These are phyloP conservation scores for Globisporangium uncinulatum DNA, from an alignment of 352 stramenopile species.

Conservation along the genomic window DNA sequence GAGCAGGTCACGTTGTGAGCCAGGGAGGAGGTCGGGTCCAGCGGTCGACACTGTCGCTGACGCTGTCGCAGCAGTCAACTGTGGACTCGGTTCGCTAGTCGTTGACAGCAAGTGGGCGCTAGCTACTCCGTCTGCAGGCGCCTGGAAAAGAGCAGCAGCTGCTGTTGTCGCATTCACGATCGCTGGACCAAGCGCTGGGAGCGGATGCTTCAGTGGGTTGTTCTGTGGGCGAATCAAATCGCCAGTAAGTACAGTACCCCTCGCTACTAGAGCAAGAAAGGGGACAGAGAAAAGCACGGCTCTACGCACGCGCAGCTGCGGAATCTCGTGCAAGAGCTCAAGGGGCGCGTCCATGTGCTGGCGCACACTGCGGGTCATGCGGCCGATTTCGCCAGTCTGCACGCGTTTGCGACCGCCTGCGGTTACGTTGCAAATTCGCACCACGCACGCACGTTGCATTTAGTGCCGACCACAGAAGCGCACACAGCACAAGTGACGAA, in stretches of 20 bases:
- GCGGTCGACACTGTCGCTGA: not conserved
- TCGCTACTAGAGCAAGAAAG: not conserved
- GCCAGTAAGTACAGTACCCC: no score
- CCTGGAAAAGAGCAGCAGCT: not conserved
- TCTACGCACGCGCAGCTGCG: slow-evolving; percentile 34
- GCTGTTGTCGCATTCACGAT: not conserved
- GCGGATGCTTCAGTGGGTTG: not conserved
- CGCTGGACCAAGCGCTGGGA: not conserved
- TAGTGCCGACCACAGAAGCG: no score
- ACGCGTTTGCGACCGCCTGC: slow-evolving; percentile 52
- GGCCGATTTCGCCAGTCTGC: slow-evolving; percentile 41
- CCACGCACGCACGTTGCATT: no score
- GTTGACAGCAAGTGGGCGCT: not conserved
- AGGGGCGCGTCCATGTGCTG: slow-evolving; percentile 71
- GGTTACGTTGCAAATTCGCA: no score
- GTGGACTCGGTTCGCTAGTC: not conserved
- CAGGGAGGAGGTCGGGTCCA: not conserved
- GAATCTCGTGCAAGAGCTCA: slow-evolving; percentile 62
- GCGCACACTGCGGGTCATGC: slow-evolving; percentile 75
- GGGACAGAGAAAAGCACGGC: not conserved
- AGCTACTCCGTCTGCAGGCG: not conserved
- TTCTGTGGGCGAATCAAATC: not conserved
- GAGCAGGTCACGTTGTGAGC: slow-evolving; percentile 13
- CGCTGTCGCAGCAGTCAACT: not conserved
- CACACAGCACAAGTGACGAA: not conserved